phyloP scores from a whole-genome alignment of 805 yeast species.

The Kuraishia piskuri region DNA sequence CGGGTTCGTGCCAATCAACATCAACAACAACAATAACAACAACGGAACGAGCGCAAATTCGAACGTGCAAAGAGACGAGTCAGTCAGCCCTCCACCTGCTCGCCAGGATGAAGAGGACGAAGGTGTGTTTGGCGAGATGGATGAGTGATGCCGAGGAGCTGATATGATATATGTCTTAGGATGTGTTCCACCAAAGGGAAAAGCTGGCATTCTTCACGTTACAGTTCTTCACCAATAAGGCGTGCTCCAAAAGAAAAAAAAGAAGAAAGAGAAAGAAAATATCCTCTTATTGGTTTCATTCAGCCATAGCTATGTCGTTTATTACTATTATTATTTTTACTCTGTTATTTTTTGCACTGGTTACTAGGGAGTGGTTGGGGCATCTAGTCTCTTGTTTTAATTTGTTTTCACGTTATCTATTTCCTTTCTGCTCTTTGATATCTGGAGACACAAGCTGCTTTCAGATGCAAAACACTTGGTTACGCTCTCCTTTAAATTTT shows the following conservation, averaged over 20 bases:
- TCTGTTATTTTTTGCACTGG: background rate
- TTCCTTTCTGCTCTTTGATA: too few species aligned
- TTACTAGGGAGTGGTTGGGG: background rate
- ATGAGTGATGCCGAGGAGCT: constrained; percentile 7
- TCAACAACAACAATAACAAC: constrained; percentile 7
- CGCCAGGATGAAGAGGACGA: constrained; percentile 12
- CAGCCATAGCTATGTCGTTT: background rate
- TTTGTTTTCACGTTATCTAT: background rate
- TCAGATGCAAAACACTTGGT: background rate
- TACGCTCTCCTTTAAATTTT: background rate
- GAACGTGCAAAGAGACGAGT: constrained; percentile 8
- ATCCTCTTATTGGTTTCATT: background rate
- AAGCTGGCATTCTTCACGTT: too few species aligned
- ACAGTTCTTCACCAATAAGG: too few species aligned
- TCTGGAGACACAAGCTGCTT: background rate
- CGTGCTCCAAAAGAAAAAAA: too few species aligned
- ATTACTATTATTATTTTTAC: background rate
- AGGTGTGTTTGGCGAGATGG: constrained; percentile 30
- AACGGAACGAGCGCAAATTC: constrained; percentile 3
- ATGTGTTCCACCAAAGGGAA: too few species aligned
- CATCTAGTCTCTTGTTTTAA: background rate
- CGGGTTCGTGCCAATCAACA: background rate
- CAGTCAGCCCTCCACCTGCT: background rate
- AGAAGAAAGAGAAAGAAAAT: too few species aligned
- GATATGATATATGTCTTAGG: background rate